Conservation (phyloP, 768 basidiomycete genomes). For the Kwoniella sp. region DNA sequence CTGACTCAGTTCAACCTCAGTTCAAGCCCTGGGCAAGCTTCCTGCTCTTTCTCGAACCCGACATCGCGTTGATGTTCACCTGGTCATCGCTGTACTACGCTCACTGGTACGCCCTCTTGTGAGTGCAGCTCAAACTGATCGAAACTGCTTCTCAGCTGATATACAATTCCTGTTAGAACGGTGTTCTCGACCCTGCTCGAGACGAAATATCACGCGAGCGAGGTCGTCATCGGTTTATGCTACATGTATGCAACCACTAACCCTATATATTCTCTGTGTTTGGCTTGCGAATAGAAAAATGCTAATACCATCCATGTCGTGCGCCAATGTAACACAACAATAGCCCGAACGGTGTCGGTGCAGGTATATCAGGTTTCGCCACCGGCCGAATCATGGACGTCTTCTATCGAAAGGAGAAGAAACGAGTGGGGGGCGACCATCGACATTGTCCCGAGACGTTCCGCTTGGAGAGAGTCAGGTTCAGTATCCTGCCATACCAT, state of each 20-base stretch:
- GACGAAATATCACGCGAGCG: conserved; percentile 64
- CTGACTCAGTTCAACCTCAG: conserved; percentile 20
- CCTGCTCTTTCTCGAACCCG: conserved; percentile 45
- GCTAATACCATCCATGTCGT: too few species aligned
- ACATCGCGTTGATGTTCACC: conserved; percentile 41
- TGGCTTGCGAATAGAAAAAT: neutral
- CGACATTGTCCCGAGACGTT: conserved; percentile 41
- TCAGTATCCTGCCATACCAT: conserved; percentile 20
- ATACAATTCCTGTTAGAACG: conserved; percentile 29
- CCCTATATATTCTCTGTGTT: neutral
- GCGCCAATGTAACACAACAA: neutral
- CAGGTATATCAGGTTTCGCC: conserved; percentile 63
- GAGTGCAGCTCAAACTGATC: conserved; percentile 13
- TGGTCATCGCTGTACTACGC: conserved; percentile 45
- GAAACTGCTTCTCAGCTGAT: neutral
- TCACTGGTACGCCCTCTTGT: conserved; percentile 47
- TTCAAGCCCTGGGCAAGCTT: conserved; percentile 47
- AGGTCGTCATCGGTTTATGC: conserved; percentile 74
- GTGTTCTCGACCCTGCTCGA: conserved; percentile 63
- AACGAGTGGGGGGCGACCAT: conserved; percentile 44
- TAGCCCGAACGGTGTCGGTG: conserved; percentile 71
- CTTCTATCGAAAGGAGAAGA: conserved; percentile 64
- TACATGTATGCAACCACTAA: conserved; percentile 60
- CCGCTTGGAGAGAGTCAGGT: conserved; percentile 31
- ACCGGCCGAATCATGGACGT: conserved; percentile 69